Percentiles rank a stretch among this genome's conserved stretches.
Evolutionary conservation across 2,329 filamentous ascomycete species (phyloP).

Genomic region (Fonsecaea erecta): DNA sequence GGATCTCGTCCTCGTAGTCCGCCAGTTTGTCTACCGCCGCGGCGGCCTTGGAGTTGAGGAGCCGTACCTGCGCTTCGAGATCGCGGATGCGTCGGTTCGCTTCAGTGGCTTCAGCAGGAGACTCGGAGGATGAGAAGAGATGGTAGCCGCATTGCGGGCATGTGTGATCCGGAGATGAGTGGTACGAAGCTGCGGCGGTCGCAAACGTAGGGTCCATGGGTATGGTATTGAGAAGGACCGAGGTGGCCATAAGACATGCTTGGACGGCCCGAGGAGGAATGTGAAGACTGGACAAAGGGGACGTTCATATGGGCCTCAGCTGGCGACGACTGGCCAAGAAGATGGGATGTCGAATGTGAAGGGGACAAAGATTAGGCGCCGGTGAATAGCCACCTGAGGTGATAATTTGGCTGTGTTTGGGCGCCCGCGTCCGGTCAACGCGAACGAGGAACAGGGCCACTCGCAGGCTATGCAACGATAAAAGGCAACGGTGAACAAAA

Average conservation of each 20-base stretch:
- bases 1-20: slow-evolving; percentile 67
- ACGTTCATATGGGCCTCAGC: neutral
- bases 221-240: slow-evolving; percentile 21
- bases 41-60: slow-evolving; percentile 58
- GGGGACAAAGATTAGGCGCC: neutral
- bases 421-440: neutral
- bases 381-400: neutral
- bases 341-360: neutral
- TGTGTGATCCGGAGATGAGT: slow-evolving; percentile 16
- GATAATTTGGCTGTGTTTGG: neutral
- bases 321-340: neutral
- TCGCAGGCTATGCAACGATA: neutral
- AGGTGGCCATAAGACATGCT: slow-evolving; percentile 26
- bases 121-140: slow-evolving; percentile 35
- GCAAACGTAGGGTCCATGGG: slow-evolving; percentile 24
- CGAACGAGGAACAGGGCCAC: neutral
- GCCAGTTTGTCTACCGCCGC: slow-evolving; percentile 61
- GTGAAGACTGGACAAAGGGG: neutral
- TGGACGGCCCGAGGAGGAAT: neutral
- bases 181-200: slow-evolving; percentile 13
- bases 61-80: slow-evolving; percentile 59
- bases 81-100: slow-evolving; percentile 54
- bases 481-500: neutral
- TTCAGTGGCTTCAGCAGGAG: slow-evolving; percentile 38
- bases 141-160: slow-evolving; percentile 50